Evolutionary conservation across 257 asterid species (phyloP).

Genomic region (Scutellaria minor): DNA sequence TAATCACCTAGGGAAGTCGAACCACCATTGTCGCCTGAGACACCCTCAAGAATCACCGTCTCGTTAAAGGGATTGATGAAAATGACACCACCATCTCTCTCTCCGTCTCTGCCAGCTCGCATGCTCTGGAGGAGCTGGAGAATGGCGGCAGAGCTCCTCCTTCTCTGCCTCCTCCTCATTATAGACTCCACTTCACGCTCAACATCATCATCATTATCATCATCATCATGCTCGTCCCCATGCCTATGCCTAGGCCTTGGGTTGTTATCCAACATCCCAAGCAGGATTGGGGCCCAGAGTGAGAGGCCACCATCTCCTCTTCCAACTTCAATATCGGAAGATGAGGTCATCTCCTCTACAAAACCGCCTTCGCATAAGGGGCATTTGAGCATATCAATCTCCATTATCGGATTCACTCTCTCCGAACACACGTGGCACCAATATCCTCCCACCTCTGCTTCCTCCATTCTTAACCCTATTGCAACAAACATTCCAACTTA

Average conservation of each 20-base stretch:
- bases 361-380: conserved; percentile 81
- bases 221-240: conserved; percentile 38
- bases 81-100: conserved; percentile 58
- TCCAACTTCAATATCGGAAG: conserved; percentile 51
- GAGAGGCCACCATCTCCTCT: conserved; percentile 62
- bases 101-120: conserved; percentile 47
- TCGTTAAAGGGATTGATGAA: conserved; percentile 76
- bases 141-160: conserved; percentile 71
- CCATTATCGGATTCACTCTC: conserved; percentile 67
- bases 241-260: conserved; percentile 49
- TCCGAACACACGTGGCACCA: conserved; percentile 86
- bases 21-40: conserved; percentile 39
- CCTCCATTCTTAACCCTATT: conserved; percentile 52
- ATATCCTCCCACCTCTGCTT: conserved; percentile 45
- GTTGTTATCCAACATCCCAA: conserved; percentile 69
- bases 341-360: conserved; percentile 67
- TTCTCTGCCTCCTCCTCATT: conserved; percentile 58
- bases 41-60: conserved; percentile 62
- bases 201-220: conserved; percentile 29
- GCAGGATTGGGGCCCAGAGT: conserved; percentile 86
- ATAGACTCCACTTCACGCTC: conserved; percentile 63
- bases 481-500: conserved; percentile 6
- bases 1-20: conserved; percentile 70
- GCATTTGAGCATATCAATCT: conserved; percentile 65
- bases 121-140: conserved; percentile 78